Base-by-base conservation (phyloP, 805 yeast species). In the Metschnikowia anglica region DNA sequence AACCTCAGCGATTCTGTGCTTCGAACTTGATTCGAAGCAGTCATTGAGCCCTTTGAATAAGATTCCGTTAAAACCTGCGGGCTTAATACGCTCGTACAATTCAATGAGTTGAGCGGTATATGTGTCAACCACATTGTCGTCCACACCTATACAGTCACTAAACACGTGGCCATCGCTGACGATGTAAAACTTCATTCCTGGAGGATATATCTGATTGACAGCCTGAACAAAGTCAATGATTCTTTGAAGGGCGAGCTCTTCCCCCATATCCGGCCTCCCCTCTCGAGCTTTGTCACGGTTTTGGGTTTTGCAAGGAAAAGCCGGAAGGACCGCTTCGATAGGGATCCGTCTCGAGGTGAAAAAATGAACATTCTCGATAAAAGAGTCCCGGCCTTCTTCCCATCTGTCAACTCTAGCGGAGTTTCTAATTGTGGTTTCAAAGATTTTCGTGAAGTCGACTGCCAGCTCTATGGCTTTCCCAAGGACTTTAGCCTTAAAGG, bases 111-210 rank as follows among this genome's bases (percentile, higher is more conserved):
- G 65, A 4, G 48, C 53, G 1, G 80, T 75, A 49, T 77, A 80
- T 9, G 41, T 51, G 51, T 75, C 76, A 28, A 80, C 83, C 39
- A 68, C 67, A 29, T 66, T 67, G 54, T 79, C 85, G 55, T 77
- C 80, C 25, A 79, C 83, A 26, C 81, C 82, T 55, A 80, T 62
- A 54, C 84, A 79, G 55, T 80, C 84, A 43, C 81, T 75, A 56
- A 80, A 80, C 12, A 80, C 85, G 53, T 80, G 85, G 0, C 85
- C 84, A 52, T 80, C 85, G 55, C 81, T 75, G 23, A 80, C 82
- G 51, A 80, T 77, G 68, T 72, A 74, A 24, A 78, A 56, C 42
- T 73, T 70, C 61, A 78, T 61, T 1, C 84, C 84, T 1, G 83
- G 83, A 1, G 75, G 66, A 58, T 80, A 79, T 17, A 78, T 44